Conservation (phyloP, 2,329 filamentous ascomycete genomes). For the Sarocladiaceae sp. region DNA sequence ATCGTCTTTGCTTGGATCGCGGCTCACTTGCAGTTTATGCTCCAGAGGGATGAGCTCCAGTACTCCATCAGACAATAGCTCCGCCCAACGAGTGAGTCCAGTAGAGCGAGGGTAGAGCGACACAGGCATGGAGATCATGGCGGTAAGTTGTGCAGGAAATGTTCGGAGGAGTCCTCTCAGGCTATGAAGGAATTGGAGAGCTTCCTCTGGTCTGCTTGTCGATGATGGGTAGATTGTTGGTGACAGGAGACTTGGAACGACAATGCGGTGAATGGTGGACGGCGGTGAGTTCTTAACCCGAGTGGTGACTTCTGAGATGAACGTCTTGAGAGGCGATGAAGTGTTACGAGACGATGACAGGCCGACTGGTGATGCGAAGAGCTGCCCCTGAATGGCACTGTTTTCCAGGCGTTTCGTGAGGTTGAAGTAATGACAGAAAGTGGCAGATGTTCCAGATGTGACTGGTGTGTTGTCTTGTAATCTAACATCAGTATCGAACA, state of each 20-base stretch:
- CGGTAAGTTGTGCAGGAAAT: slow-evolving; percentile 61
- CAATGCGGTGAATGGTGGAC: slow-evolving; percentile 68
- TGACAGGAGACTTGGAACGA: slow-evolving; percentile 81
- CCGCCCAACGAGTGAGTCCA: slow-evolving; percentile 80
- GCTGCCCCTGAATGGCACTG: slow-evolving; percentile 43
- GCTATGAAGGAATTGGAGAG: slow-evolving; percentile 77
- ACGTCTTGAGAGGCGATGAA: slow-evolving; percentile 47
- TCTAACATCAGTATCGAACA: background rate
- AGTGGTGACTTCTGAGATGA: slow-evolving; percentile 55
- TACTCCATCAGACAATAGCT: slow-evolving; percentile 79
- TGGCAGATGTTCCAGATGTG: slow-evolving; percentile 29
- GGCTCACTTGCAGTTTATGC: slow-evolving; percentile 51
- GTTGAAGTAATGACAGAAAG: slow-evolving; percentile 68
- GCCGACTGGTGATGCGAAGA: slow-evolving; percentile 48
- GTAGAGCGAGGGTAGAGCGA: slow-evolving; percentile 73
- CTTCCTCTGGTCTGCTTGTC: slow-evolving; percentile 63
- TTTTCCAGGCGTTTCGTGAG: slow-evolving; percentile 59
- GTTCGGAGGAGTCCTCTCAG: slow-evolving; percentile 71
- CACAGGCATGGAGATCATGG: slow-evolving; percentile 72
- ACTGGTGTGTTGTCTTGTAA: background rate
- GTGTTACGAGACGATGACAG: slow-evolving; percentile 15
- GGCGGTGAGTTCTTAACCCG: slow-evolving; percentile 54
- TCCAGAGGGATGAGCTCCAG: slow-evolving; percentile 73
- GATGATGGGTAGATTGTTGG: slow-evolving; percentile 76
- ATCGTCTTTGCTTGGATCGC: slow-evolving; percentile 55